phyloP scores from a whole-genome alignment of 176 grass and related monocot species.

The Aegilops longissima region DNA sequence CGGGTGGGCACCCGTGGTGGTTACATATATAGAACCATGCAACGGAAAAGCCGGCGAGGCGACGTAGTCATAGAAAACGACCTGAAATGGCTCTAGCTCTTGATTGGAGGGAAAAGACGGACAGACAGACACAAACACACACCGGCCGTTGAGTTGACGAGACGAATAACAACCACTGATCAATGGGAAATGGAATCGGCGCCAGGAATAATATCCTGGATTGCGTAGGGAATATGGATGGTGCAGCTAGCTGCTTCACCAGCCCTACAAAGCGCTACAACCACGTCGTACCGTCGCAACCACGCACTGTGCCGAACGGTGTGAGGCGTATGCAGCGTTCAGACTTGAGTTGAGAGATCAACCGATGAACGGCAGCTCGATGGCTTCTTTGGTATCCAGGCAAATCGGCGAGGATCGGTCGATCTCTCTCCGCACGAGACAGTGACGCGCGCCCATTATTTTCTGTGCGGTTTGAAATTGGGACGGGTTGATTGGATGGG shows the following conservation, averaged over 20 bases:
- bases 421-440: background rate
- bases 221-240: slow-evolving; percentile 18
- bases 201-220: background rate
- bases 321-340: background rate
- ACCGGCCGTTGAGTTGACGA: background rate
- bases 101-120: background rate
- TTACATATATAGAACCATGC: background rate
- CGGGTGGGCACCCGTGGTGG: background rate
- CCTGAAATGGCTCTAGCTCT: background rate
- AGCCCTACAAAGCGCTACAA: no score
- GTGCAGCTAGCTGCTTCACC: background rate
- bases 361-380: background rate
- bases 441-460: background rate
- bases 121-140: background rate
- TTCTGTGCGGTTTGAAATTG: background rate
- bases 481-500: background rate
- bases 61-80: slow-evolving; percentile 21
- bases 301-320: no score
- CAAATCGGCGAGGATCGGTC: background rate
- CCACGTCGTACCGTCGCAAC: no score
- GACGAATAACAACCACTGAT: background rate
- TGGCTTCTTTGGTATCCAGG: background rate
- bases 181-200: background rate
- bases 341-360: background rate
- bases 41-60: background rate